Base-by-base conservation (phyloP, 2,329 filamentous ascomycete species). In the Neopestalotiopsis sp. region DNA sequence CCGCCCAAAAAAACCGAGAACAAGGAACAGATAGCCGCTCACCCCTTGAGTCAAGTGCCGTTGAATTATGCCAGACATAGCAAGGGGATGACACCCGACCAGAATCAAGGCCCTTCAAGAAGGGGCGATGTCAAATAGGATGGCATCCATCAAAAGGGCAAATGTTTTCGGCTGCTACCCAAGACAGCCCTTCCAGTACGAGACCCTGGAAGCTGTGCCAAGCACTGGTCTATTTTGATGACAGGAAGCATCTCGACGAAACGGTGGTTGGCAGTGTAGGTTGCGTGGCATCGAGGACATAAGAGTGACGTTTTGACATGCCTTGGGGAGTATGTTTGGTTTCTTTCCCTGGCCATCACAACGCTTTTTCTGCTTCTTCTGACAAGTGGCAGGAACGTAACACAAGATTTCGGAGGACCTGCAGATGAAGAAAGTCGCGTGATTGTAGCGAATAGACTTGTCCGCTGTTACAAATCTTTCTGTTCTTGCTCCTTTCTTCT, bases 361-460 rank as follows among this genome's bases (percentile, higher is more conserved):
- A 10, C n/a, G 45, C 45, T n/a, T 53, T n/a, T 53, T 17, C 17
- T 38, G 6, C 34, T 38, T 38, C 6, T 38, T 38, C 17, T 53
- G 45, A 53, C 45, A 53, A 53, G 45, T 53, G 45, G 45, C 45
- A 53, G 45, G 45, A 17, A 53, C 45, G 45, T 53, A 53, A 53
- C 45, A 53, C 45, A 53, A 53, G 45, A 53, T 53, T 53, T 53
- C 45, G 45, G 45, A 20, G 45, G 45, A 53, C 45, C 45, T 53
- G 45, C 45, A 53, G 45, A 20, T 53, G 45, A 53, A 53, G 14
- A n/a, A 53, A 53, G 45, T 53, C 45, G 45, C 45, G 45, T 53
- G 45, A 53, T 53, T 53, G 45, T 53, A 14, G n/a, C 45, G 45
- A 53, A 20, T 17, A 20, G 9, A 53, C n/a, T 53, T 20, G 17